phyloP scores from a whole-genome alignment of 2,329 filamentous ascomycete genomes.

The Aureobasidium sp. region DNA sequence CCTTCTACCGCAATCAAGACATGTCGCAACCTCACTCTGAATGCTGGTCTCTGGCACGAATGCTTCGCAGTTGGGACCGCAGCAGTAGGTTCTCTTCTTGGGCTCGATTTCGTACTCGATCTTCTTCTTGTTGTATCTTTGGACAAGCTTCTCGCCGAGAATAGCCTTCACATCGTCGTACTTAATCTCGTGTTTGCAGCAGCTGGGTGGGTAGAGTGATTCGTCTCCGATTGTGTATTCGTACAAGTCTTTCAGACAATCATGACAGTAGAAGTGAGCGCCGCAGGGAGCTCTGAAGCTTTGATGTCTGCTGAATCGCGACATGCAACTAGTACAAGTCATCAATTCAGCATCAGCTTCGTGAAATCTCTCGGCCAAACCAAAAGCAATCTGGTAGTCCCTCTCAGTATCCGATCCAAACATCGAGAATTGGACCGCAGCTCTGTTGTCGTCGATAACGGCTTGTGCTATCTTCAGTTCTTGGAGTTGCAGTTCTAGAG shows the following conservation, averaged over 20 bases:
- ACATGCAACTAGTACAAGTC: neutral
- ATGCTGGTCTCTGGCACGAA: neutral
- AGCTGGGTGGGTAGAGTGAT: neutral
- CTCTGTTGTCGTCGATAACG: neutral
- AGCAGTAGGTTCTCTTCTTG: neutral
- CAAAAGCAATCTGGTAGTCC: neutral
- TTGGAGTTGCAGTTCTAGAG: neutral
- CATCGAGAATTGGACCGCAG: neutral
- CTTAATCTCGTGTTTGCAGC: neutral
- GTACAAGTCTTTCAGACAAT: neutral
- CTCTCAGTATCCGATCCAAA: neutral
- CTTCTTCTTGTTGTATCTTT: neutral
- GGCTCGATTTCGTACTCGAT: neutral
- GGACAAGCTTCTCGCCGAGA: neutral
- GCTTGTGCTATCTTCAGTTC: neutral
- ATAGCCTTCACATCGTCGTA: neutral
- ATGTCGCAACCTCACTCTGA: neutral
- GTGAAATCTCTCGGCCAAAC: neutral
- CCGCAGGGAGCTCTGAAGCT: neutral
- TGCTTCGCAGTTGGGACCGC: neutral
- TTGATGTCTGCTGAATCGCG: neutral
- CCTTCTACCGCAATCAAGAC: neutral
- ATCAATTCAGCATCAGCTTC: neutral
- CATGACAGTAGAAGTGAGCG: neutral
- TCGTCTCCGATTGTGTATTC: neutral